A percentile compares a stretch with the other conserved stretches of the same genome.
phyloP scores from a whole-genome alignment of 257 asterid species.

The Apocynum venetum region DNA sequence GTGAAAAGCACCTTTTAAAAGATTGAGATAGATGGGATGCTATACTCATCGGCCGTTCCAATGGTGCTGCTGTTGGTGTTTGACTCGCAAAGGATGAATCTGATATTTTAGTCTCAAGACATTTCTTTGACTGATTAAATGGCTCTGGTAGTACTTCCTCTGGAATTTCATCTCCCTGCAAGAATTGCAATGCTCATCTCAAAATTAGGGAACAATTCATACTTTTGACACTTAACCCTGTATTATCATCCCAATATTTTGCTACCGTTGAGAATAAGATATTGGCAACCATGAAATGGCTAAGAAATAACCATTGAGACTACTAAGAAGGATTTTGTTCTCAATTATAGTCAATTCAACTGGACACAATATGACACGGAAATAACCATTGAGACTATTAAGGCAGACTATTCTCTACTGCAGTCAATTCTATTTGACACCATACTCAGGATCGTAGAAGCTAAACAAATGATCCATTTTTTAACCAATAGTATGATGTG shows the following conservation, averaged over 20 bases:
- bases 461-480: not conserved
- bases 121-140: conserved; percentile 35
- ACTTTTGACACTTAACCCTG: not conserved
- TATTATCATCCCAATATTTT: no score
- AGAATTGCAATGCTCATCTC: not conserved
- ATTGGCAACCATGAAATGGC: not conserved
- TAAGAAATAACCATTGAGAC: not conserved
- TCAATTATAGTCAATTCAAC: not conserved
- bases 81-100: conserved; percentile 17
- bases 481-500: not conserved
- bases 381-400: not conserved
- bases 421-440: not conserved
- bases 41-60: conserved; percentile 16
- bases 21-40: conserved; percentile 57
- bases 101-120: conserved; percentile 17
- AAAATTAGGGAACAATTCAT: not conserved
- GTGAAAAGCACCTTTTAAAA: conserved; percentile 47
- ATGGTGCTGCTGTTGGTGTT: conserved; percentile 10
- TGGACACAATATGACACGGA: not conserved
- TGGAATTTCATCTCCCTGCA: conserved; percentile 83
- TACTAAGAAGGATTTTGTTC: not conserved
- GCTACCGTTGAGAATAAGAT: not conserved
- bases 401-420: not conserved
- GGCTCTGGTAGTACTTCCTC: conserved; percentile 64
- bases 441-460: not conserved